phyloP scores from a whole-genome alignment of 1,139 yeast genomes.

The Sugiyamaella novakii region DNA sequence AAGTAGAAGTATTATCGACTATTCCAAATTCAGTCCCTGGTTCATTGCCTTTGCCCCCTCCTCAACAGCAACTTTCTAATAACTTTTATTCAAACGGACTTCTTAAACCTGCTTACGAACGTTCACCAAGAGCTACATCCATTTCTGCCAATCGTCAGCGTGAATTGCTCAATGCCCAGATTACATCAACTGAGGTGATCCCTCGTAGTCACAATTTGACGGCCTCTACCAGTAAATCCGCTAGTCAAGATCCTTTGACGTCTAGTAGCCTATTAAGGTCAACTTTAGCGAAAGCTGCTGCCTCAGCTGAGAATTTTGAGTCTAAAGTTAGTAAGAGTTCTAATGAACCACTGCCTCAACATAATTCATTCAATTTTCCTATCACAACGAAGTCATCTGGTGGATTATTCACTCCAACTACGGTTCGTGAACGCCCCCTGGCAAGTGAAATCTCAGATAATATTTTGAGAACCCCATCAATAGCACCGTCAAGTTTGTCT shows the following conservation, averaged over 20 bases:
- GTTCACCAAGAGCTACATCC: constrained; percentile 10
- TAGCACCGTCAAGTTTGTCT: neutral
- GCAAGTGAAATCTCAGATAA: neutral
- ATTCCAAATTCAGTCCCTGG: constrained; percentile 2
- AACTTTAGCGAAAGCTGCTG: constrained; percentile 4
- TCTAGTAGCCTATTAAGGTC: constrained; percentile 10
- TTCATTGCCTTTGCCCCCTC: neutral
- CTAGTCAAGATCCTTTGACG: constrained; percentile 1
- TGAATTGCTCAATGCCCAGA: neutral
- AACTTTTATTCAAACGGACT: constrained; percentile 10
- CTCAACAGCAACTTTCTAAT: neutral
- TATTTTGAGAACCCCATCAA: neutral
- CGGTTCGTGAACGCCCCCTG: constrained; percentile 8
- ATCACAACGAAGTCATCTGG: constrained; percentile 21
- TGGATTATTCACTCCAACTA: constrained; percentile 24
- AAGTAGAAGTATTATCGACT: neutral
- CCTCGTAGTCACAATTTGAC: neutral
- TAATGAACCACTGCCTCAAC: neutral
- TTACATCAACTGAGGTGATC: constrained; percentile 9
- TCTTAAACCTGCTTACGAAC: constrained; percentile 19
- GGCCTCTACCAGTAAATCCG: neutral
- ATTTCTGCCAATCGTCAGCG: neutral
- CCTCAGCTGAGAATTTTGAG: neutral
- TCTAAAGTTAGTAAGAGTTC: neutral
- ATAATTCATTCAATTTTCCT: constrained; percentile 4